Evolutionary conservation across 192 early-diverging fungal genomes (phyloP).

Genomic region (Coemansia sp.): DNA sequence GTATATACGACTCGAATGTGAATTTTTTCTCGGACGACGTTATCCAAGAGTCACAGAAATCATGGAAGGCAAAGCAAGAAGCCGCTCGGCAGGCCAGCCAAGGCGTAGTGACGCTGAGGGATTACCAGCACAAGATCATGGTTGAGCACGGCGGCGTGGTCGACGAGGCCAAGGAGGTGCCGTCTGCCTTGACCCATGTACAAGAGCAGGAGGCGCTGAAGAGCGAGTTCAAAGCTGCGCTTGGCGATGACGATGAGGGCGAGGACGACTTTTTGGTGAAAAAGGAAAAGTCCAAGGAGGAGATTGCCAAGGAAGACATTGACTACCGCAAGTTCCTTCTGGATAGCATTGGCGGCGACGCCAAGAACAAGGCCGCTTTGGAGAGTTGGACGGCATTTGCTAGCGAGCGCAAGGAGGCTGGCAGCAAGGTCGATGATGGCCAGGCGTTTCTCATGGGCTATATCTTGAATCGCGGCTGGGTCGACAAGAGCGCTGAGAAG

Average conservation of each 20-base stretch:
- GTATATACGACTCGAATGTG: constrained; percentile 74
- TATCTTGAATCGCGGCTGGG: constrained; percentile 92
- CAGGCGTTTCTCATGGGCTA: constrained; percentile 87
- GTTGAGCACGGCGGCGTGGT: constrained; percentile 54
- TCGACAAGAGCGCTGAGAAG: constrained; percentile 70
- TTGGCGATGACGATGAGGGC: constrained; percentile 45
- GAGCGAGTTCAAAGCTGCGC: constrained; percentile 66
- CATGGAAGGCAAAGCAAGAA: constrained; percentile 39
- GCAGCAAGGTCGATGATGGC: constrained; percentile 45
- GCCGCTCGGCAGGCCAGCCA: constrained; percentile 17
- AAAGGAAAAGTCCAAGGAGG: constrained; percentile 71
- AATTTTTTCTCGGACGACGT: constrained; percentile 72
- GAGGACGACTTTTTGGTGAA: constrained; percentile 70
- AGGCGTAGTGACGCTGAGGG: constrained; percentile 66
- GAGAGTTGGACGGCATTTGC: constrained; percentile 27
- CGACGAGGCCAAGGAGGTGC: constrained; percentile 38
- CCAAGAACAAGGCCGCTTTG: constrained; percentile 16
- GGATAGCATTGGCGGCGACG: constrained; percentile 62
- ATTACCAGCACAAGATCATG: constrained; percentile 75
- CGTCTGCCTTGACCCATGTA: constrained; percentile 59
- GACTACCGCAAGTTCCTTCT: constrained; percentile 89
- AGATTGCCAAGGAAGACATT: constrained; percentile 77
- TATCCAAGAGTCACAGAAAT: constrained; percentile 33
- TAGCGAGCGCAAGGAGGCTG: constrained; percentile 4
- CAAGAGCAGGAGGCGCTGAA: constrained; percentile 85